phyloP scores from a whole-genome alignment of 306 rosid species.

The Vigna hirtella region DNA sequence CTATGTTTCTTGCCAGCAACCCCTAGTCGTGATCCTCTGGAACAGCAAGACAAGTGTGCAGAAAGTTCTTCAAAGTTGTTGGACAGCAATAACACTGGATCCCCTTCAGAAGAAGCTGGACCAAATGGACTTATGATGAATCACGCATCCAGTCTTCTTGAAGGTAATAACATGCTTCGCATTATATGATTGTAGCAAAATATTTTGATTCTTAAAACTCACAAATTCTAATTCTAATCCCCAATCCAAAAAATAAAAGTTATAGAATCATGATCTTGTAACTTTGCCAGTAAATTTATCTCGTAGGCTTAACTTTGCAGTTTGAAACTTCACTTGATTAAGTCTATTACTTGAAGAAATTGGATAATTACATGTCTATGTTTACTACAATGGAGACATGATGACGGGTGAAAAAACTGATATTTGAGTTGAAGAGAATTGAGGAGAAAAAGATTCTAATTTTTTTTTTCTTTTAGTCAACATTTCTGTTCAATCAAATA shows the following conservation, averaged over 20 bases:
- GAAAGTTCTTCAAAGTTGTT: slow-evolving; percentile 77
- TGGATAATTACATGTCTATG: neutral
- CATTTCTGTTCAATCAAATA: neutral
- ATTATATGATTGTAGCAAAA: neutral
- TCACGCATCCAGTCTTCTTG: slow-evolving; percentile 80
- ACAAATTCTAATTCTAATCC: neutral
- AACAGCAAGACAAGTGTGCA: slow-evolving; percentile 71
- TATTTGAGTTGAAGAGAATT: neutral
- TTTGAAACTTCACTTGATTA: neutral
- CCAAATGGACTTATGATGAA: slow-evolving; percentile 72
- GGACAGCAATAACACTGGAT: slow-evolving; percentile 86
- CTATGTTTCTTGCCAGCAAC: slow-evolving; percentile 87
- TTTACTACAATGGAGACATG: neutral
- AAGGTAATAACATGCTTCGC: slow-evolving; percentile 63
- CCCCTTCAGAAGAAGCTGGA: slow-evolving; percentile 92
- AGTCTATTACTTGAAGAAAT: neutral
- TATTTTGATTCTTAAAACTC: slow-evolving; percentile 6
- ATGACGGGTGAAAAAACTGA: neutral
- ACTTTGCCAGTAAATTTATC: slow-evolving; percentile 7
- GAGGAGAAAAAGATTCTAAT: neutral
- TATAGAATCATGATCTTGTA: neutral
- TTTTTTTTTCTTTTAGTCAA: neutral
- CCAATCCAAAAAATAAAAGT: neutral
- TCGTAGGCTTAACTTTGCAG: slow-evolving; percentile 2
- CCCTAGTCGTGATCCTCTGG: slow-evolving; percentile 70